Evolutionary conservation across 2,329 filamentous ascomycete species (phyloP), one percentile per base, ranked within the genome.

Genomic region (Alternaria sp.): DNA sequence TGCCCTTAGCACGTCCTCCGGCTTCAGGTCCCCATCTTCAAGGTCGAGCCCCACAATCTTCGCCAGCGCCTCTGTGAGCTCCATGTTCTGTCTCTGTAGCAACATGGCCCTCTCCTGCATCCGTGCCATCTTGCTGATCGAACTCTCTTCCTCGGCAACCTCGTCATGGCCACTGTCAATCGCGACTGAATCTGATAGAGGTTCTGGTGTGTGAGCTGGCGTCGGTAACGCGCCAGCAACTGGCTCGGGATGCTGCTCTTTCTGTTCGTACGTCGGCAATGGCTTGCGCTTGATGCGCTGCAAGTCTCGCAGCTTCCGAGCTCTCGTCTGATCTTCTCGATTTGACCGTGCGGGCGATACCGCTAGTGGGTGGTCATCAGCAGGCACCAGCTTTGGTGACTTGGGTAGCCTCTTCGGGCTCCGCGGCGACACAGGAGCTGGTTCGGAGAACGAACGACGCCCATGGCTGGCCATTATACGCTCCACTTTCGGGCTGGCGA

Each of bases 1-100:
- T 11, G 67, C 67, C 25, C 55, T 57, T 18, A 73, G 53, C 9
- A 73, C 67, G 10, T 64, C 55, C 43, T 73, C 71, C 5, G 60
- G 63, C 55, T 65, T 70, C 50, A 71, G 33, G n/a, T 73, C 65
- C 3, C 65, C 69, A 54, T 70, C 58, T 50, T 72, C 67, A 18
- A 67, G 12, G 44, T 75, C 65, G 21, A 76, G 46, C 4, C 74
- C 75, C 21, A 74, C 65, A 23, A 76, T 70, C 64, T 67, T 72
- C 20, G 70, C 73, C 46, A 77, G 45, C 12, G 71, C 73, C 25
- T 72, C 71, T 3, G 69, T 70, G 5, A 78, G 64, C 53, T 74
- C 65, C 7, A 58, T 68, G 26, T 75, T 78, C 62, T 75, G 71
- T 46, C 66, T 55, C 65, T 74, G 72, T 23, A 78, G 57, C 28